Base-by-base conservation (phyloP, 768 basidiomycete species). In the Lentinula guzmanii region DNA sequence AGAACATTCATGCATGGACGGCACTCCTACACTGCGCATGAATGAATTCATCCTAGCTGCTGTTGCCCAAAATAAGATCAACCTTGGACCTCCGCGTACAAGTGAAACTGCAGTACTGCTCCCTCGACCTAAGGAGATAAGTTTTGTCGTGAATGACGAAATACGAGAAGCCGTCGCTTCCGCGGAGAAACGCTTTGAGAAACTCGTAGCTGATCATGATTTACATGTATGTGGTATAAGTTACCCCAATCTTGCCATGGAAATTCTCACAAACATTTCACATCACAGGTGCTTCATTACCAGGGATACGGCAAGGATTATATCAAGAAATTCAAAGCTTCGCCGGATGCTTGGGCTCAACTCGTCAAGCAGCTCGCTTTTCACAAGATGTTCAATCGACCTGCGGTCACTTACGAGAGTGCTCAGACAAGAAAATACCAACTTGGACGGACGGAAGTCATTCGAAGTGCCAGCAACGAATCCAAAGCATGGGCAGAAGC, bases 291-390 rank as follows among this genome's bases (percentile, higher is more conserved):
- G 28, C 77, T 93, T 50, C 88, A 95, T 69, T 95, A 93, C 66
- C 85, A 89, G 67, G 90, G 86, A 4, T 97, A 95, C 71, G 97
- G 97, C 62, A 96, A 96, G 76, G 78, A 83, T 66, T 73, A 82
- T 66, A 91, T 95, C 77, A 98, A 97, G 78, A 80, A 78, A 61
- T 84, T 82, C 81, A 87, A 87, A 68, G 79, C 84, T 52, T 94
- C 91, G 1, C 97, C 96, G 0, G 97, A 99, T 69, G 95, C 95
- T 31, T 95, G 94, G 87, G 91, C 82, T 16, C 97, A 99, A 75
- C 81, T 98, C 58, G 87, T 95, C 66, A 98, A 95, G 77, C 96
- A 98, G 74, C 87, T 98, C 52, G 96, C 95, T 21, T 98, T 92
- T 79, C 86, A 90, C 72, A 95, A 95, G 76, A 84, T 95, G 81